Conservation (phyloP, 2,329 filamentous ascomycete genomes). For the Calonectria hongkongensis region DNA sequence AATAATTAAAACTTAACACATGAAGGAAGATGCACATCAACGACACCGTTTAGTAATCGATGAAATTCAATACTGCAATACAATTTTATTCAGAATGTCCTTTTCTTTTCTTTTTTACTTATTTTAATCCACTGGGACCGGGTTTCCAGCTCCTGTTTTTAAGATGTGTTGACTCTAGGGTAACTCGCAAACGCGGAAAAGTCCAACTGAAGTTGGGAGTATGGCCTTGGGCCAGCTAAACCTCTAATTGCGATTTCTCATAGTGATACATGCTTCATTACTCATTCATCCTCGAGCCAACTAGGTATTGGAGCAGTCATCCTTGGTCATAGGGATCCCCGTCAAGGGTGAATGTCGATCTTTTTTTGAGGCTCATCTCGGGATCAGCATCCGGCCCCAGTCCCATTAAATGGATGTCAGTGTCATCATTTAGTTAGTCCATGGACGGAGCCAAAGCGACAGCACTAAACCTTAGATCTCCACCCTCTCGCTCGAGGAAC, state of each 20-base stretch:
- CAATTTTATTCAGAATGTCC: neutral
- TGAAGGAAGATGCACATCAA: too few relatives aligned
- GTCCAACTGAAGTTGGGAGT: neutral
- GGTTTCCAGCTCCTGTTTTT: neutral
- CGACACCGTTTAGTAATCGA: neutral
- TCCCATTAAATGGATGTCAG: neutral
- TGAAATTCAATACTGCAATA: neutral
- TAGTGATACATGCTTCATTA: conserved; percentile 18
- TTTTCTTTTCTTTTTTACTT: neutral
- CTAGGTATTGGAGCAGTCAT: neutral
- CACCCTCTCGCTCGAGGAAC: conserved; percentile 74
- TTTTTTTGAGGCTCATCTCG: neutral
- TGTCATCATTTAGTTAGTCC: conserved; percentile 63
- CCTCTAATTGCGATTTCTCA: neutral
- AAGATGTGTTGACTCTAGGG: neutral
- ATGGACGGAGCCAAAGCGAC: conserved; percentile 72
- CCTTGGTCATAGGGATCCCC: conserved; percentile 5
- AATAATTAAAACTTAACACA: neutral
- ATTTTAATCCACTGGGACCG: neutral
- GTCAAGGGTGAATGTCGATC: neutral
- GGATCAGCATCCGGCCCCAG: neutral
- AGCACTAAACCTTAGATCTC: conserved; percentile 75
- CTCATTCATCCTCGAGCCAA: neutral
- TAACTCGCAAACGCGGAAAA: neutral
- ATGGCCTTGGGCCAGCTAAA: neutral